Percentiles rank a stretch among this genome's conserved stretches.
Evolutionary conservation across 2,329 filamentous ascomycete genomes (phyloP).

Genomic region (Pseudogymnoascus sp.): DNA sequence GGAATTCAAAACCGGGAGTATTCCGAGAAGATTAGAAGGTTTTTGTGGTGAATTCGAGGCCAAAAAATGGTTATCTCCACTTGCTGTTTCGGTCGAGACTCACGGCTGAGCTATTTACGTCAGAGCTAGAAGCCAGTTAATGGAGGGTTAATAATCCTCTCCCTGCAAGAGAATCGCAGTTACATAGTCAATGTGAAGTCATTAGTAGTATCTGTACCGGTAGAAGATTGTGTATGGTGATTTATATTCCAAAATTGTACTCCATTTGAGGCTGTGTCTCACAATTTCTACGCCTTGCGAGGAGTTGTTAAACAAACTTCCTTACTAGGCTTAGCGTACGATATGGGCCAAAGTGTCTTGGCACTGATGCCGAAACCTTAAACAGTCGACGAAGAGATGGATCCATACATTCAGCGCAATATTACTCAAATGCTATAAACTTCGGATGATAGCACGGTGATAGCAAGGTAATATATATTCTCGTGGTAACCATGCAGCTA

Average conservation of each 20-base stretch:
- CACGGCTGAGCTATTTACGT: not conserved
- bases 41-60: not conserved
- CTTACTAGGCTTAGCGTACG: not conserved
- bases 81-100: not conserved
- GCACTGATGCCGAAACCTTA: not conserved
- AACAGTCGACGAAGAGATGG: no score
- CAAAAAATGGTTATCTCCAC: not conserved
- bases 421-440: not conserved
- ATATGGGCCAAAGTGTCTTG: not conserved
- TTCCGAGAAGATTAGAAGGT: not conserved
- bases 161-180: not conserved
- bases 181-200: not conserved
- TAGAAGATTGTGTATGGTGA: not conserved
- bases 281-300: not conserved
- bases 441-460: not conserved
- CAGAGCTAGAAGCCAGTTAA: not conserved
- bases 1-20: not conserved
- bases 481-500: not conserved
- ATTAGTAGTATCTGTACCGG: not conserved
- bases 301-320: not conserved
- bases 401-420: not conserved
- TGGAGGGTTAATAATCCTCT: not conserved
- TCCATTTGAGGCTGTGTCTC: not conserved
- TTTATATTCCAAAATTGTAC: not conserved
- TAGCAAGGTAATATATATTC: not conserved